A percentile compares a stretch with the other conserved stretches of the same genome.
These are phyloP conservation scores for Gossypium thurberi DNA, from an alignment of 345 rosid genomes.

Conservation along the genomic window DNA sequence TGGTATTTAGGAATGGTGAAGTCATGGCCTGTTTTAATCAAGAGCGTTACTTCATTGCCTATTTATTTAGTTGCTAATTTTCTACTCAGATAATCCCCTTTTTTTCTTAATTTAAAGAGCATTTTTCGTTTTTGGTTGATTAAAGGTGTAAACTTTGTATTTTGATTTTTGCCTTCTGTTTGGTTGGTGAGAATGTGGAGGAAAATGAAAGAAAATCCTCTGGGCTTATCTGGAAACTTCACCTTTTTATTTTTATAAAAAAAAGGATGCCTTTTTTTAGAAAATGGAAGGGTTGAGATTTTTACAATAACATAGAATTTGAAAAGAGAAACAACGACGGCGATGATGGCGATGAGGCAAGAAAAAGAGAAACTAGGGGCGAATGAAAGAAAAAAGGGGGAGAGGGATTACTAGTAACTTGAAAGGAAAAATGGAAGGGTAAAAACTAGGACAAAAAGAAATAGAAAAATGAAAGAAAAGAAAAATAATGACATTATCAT, in stretches of 20 bases:
- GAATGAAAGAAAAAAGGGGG: no score
- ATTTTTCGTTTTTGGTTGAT: background rate
- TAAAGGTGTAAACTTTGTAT: background rate
- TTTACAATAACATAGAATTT: no score
- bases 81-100: slow-evolving; percentile 62
- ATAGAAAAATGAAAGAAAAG: no score
- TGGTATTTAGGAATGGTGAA: slow-evolving; percentile 87
- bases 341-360: no score
- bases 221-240: background rate
- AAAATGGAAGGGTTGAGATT: no score
- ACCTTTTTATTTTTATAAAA: background rate
- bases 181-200: slow-evolving; percentile 7
- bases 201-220: background rate
- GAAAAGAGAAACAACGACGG: no score
- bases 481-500: no score
- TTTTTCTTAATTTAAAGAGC: background rate
- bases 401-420: no score
- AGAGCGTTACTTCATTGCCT: slow-evolving; percentile 56
- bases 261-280: no score
- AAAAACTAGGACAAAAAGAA: no score
- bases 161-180: background rate
- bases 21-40: slow-evolving; percentile 70
- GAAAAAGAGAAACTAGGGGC: no score
- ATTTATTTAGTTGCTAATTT: slow-evolving; percentile 78
- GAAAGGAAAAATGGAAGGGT: no score